phyloP scores from a whole-genome alignment of 805 yeast genomes.

The Ogataea saltuana region DNA sequence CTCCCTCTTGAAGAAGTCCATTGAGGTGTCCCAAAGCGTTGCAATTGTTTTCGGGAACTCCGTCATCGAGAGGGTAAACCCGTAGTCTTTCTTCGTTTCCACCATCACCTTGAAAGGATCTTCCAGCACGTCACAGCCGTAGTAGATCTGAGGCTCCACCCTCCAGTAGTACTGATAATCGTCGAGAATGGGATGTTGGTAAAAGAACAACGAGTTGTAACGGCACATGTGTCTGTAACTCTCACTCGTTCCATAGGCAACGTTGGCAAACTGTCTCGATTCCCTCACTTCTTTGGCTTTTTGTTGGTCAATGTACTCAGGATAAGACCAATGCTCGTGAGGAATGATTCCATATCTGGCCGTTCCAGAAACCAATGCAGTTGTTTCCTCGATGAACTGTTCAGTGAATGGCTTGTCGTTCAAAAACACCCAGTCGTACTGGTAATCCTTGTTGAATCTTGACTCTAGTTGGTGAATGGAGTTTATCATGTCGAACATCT shows the following conservation, averaged over 20 bases:
- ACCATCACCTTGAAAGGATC: conserved; percentile 58
- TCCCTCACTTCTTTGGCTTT: conserved; percentile 40
- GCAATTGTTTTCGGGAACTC: conserved; percentile 63
- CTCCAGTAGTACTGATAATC: conserved; percentile 64
- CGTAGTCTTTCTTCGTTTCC: conserved; percentile 50
- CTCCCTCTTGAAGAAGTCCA: conserved; percentile 40
- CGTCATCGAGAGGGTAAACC: conserved; percentile 56
- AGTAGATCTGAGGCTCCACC: conserved; percentile 56
- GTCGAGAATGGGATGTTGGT: conserved; percentile 50
- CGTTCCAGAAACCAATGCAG: conserved; percentile 44
- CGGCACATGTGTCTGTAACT: conserved; percentile 75
- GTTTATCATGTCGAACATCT: conserved; percentile 40
- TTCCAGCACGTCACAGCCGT: conserved; percentile 52
- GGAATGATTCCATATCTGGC: conserved; percentile 50
- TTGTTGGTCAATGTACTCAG: conserved; percentile 44
- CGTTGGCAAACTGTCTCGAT: conserved; percentile 36
- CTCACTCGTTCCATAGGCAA: conserved; percentile 64
- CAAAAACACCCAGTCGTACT: conserved; percentile 49
- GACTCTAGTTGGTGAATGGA: conserved; percentile 43
- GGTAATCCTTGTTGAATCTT: conserved; percentile 40
- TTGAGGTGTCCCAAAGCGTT: conserved; percentile 49
- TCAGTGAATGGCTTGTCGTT: conserved; percentile 49
- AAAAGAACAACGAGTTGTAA: conserved; percentile 51
- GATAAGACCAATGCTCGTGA: conserved; percentile 52
- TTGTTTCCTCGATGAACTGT: conserved; percentile 42